Conservation (phyloP, 495 filamentous ascomycete genomes). For the Penicillium subrubescens region DNA sequence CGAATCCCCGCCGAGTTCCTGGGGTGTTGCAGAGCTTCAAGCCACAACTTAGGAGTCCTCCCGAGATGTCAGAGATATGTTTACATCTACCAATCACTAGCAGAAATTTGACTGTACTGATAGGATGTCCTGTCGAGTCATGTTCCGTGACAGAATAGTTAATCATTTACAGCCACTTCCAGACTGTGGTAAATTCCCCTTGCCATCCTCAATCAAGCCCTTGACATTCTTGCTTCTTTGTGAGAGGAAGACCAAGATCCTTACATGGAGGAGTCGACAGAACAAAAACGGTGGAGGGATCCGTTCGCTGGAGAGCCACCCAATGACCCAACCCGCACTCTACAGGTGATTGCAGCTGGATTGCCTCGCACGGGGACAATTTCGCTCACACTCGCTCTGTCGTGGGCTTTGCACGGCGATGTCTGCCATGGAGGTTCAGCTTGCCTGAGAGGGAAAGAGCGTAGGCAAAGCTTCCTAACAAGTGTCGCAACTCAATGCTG, state of each 20-base stretch:
- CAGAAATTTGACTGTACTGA: neutral
- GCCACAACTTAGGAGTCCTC: neutral
- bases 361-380: slow-evolving; percentile 5
- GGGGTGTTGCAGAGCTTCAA: neutral
- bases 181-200: neutral
- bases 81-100: neutral
- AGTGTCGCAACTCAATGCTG: neutral
- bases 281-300: slow-evolving; percentile 1
- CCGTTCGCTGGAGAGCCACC: slow-evolving; percentile 4
- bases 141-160: neutral
- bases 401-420: slow-evolving; percentile 3
- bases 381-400: slow-evolving; percentile 4
- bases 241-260: neutral
- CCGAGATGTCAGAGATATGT: neutral
- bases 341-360: slow-evolving; percentile 4
- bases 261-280: neutral
- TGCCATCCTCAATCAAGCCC: neutral
- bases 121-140: neutral
- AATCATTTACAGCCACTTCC: neutral
- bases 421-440: slow-evolving; percentile 1
- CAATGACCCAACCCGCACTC: neutral
- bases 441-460: neutral
- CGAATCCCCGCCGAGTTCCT: neutral
- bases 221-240: neutral
- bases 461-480: neutral